Conservation (phyloP, 2,329 filamentous ascomycete species). For the Fusarium graminum region DNA sequence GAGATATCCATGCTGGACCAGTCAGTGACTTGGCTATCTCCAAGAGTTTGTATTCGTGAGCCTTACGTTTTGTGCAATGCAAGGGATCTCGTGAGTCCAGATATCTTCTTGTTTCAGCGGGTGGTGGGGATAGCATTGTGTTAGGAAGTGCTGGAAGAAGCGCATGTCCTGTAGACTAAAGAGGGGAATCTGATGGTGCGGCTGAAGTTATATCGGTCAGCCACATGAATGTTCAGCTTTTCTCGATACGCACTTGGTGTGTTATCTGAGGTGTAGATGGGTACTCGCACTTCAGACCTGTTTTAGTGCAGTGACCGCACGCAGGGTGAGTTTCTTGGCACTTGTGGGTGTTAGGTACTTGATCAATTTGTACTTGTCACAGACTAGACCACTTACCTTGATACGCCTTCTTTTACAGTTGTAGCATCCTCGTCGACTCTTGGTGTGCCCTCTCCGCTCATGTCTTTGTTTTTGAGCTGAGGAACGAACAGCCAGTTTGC, state of each 20-base stretch:
- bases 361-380: background rate
- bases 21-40: conserved; percentile 11
- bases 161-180: conserved; percentile 75
- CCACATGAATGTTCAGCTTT: background rate
- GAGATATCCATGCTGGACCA: conserved; percentile 69
- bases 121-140: conserved; percentile 72
- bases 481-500: conserved; percentile 31
- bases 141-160: conserved; percentile 76
- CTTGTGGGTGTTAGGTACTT: conserved; percentile 53
- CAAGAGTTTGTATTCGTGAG: background rate
- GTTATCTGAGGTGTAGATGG: conserved; percentile 64
- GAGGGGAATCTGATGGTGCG: conserved; percentile 68
- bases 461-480: conserved; percentile 53
- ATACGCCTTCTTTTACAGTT: conserved; percentile 76
- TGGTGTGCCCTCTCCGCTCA: conserved; percentile 73
- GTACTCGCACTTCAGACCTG: conserved; percentile 73
- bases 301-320: conserved; percentile 74
- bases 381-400: conserved; percentile 59
- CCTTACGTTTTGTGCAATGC: conserved; percentile 74
- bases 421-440: conserved; percentile 74
- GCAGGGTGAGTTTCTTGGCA: conserved; percentile 75
- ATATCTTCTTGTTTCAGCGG: conserved; percentile 74
- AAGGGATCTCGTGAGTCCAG: conserved; percentile 76
- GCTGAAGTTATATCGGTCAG: conserved; percentile 52
- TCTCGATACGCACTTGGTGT: conserved; percentile 60